Conservation (phyloP, 1,284 basidiomycete genomes). For the Heterobasidion parviporum region DNA sequence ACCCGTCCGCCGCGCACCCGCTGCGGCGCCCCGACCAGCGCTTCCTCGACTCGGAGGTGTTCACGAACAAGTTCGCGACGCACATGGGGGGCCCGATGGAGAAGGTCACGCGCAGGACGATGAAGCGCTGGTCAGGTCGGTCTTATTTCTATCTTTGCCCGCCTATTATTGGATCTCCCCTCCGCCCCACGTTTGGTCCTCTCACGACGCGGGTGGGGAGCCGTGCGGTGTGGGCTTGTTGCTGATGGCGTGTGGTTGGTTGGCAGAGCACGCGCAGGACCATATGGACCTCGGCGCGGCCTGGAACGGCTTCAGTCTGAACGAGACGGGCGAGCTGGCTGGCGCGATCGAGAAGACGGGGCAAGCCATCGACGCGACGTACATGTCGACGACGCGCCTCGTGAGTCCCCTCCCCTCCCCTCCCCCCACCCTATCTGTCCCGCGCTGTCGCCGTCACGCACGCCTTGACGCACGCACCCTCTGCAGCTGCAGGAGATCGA, state of each 20-base stretch:
- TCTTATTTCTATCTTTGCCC: constrained; percentile 3
- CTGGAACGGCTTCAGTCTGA: constrained; percentile 92
- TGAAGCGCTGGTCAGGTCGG: constrained; percentile 90
- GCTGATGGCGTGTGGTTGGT: not conserved
- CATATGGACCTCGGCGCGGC: constrained; percentile 93
- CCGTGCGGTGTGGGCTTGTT: not conserved
- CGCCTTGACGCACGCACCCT: not conserved
- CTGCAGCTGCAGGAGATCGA: constrained; percentile 90
- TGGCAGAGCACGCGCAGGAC: constrained; percentile 77
- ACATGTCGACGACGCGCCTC: constrained; percentile 84
- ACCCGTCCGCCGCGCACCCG: constrained; percentile 81
- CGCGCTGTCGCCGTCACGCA: not conserved
- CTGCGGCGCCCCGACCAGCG: constrained; percentile 86
- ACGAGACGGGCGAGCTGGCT: constrained; percentile 68
- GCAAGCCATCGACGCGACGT: constrained; percentile 92
- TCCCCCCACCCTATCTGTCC: not conserved
- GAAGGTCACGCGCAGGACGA: constrained; percentile 85
- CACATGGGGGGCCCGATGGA: constrained; percentile 92
- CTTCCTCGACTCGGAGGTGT: constrained; percentile 93
- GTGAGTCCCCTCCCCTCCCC: constrained; percentile 36
- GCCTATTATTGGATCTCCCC: not conserved
- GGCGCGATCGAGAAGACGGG: constrained; percentile 86
- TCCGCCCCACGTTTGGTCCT: not conserved
- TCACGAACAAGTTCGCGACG: constrained; percentile 92
- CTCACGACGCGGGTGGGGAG: not conserved